Evolutionary conservation across 148 eudicot genomes (phyloP), one percentile per base, ranked within the genome.

Genomic region (Rheum nobile): DNA sequence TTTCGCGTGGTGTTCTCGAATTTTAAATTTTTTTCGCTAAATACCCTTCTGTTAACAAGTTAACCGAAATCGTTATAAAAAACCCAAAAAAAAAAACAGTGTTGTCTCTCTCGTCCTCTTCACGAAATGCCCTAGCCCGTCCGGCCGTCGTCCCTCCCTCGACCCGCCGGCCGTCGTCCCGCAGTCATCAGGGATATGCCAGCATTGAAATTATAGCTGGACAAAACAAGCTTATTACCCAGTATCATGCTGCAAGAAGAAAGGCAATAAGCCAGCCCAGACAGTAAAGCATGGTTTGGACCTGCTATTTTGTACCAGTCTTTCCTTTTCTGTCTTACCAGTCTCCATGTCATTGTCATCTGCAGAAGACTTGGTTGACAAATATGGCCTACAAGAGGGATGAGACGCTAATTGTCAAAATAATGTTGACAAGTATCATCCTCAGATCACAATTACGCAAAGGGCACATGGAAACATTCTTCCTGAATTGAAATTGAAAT

Each of bases 161-260:
- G n/a, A n/a, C n/a, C n/a, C n/a, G n/a, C n/a, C n/a, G n/a, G n/a
- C n/a, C n/a, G n/a, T n/a, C n/a, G n/a, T n/a, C n/a, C n/a, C n/a
- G n/a, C n/a, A n/a, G n/a, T n/a, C 99, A 96, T 96, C 87, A 96
- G 90, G 79, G 91, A 96, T 83, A 96, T 90, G 43, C 96, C 96
- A 26, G 96, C 99, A 78, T 86, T 90, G 76, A 96, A 96, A 82
- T 90, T 83, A 78, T 96, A 96, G 80, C 97, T 86, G 76, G 99
- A 96, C 79, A 96, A 87, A 79, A 96, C 96, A 75, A 80, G 88
- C 82, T 96, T 96, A 84, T 96, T 96, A 22, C 90, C 87, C 78
- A 96, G 78, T 80, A 96, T 96, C 99, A 96, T 96, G 82, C 97
- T 85, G 87, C 99, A 96, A 16, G 99, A 96, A 41, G 99, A 92